phyloP scores from a whole-genome alignment of 169 alveolate species.

The Eimeria tenella region DNA sequence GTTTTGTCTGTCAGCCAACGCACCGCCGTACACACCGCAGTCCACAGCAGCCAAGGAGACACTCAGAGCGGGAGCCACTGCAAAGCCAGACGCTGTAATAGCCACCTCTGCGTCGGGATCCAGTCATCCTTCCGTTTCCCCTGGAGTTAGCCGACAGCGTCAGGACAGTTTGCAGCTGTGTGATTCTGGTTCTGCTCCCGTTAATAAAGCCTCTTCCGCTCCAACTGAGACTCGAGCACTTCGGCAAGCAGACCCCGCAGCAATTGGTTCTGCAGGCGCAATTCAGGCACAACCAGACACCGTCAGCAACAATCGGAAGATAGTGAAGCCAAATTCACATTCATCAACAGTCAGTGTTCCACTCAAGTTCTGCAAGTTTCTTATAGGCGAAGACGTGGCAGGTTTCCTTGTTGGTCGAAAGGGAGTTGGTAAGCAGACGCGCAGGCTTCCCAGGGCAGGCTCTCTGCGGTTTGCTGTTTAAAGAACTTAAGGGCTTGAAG shows the following conservation, averaged over 20 bases:
- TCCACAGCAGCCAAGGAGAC: constrained; percentile 42
- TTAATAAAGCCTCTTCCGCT: neutral
- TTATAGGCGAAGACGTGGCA: constrained; percentile 79
- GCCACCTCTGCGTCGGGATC: constrained; percentile 40
- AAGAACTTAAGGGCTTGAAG: too few relatives aligned
- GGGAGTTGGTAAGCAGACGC: constrained; percentile 64
- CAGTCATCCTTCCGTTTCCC: neutral
- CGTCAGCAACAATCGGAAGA: neutral
- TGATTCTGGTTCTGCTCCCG: neutral
- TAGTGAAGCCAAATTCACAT: neutral
- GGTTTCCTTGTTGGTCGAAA: constrained; percentile 75
- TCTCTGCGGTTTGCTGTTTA: too few relatives aligned
- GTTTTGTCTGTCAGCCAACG: constrained; percentile 51
- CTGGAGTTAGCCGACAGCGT: neutral
- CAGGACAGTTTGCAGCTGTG: neutral
- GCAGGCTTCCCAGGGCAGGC: too few relatives aligned
- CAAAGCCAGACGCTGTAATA: neutral
- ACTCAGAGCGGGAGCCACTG: constrained; percentile 2
- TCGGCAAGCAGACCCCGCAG: constrained; percentile 25
- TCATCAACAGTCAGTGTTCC: neutral
- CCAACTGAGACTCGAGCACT: neutral
- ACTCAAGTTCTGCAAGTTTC: constrained; percentile 73
- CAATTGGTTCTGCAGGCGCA: neutral
- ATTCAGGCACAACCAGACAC: constrained; percentile 9
- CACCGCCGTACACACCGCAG: constrained; percentile 67